Conservation (phyloP, 2,329 filamentous ascomycete species). For the Penicillium crustosum region DNA sequence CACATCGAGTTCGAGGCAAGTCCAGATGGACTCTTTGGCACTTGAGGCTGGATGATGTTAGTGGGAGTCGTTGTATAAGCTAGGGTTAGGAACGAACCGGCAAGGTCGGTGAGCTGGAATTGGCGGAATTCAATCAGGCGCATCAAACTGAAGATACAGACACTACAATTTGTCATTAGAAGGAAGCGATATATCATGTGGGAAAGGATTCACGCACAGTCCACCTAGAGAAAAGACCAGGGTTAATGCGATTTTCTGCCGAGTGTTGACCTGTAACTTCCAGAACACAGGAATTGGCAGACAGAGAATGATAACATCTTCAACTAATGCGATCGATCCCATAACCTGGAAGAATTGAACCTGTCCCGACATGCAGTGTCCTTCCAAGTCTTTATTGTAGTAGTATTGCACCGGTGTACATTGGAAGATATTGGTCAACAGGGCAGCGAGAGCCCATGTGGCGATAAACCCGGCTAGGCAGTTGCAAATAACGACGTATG, state of each 20-base stretch:
- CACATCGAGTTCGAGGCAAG: background rate
- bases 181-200: background rate
- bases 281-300: slow-evolving; percentile 22
- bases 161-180: background rate
- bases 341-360: slow-evolving; percentile 17
- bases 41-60: background rate
- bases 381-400: slow-evolving; percentile 17
- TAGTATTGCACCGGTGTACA: slow-evolving; percentile 23
- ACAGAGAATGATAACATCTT: slow-evolving; percentile 22
- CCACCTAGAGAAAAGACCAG: background rate
- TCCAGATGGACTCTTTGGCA: slow-evolving; percentile 1
- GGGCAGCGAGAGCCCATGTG: slow-evolving; percentile 16
- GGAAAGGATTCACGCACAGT: background rate
- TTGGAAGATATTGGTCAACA: slow-evolving; percentile 24
- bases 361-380: slow-evolving; percentile 21
- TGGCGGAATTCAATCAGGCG: background rate
- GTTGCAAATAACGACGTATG: background rate
- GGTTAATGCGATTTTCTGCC: background rate
- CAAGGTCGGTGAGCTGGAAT: background rate
- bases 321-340: slow-evolving; percentile 14
- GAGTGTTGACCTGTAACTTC: slow-evolving; percentile 12
- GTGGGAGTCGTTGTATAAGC: background rate
- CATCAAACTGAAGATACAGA: background rate
- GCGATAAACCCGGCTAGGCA: slow-evolving; percentile 7
- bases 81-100: background rate